Base-by-base conservation (phyloP, 495 filamentous ascomycete species). In the Trichoderma reesei region DNA sequence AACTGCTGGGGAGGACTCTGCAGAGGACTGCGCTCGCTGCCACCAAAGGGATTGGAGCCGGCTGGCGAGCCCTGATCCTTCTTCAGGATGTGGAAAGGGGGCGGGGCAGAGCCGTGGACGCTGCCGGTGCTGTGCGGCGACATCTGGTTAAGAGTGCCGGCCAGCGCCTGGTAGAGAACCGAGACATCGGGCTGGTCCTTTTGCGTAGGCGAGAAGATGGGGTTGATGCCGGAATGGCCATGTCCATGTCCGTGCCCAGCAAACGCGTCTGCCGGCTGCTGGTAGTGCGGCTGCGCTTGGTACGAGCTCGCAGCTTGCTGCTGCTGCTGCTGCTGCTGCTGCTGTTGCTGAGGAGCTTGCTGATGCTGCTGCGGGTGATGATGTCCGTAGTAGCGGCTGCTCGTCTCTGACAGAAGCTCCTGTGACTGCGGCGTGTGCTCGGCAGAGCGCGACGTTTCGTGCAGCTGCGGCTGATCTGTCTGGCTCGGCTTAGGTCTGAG, bases 401-500 rank as follows among this genome's bases (percentile, higher is more conserved):
- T 56, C 9, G 31, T 56, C 51, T 56, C 51, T 14, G 51, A 56
- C 18, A 33, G 20, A 10, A 18, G 56, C 18, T 60, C 56, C 14
- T 38, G 63, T 16, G 46, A 60, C 31, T 59, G 63, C 18, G 48
- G 44, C 5, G 46, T 56, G 46, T 64, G 36, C 16, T 56, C 18
- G 63, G 60, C 51, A 11, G 63, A 63, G 13, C 61, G 61, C 9
- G 61, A 63, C 0, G 75, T 71, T 71, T 80, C 70, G 74, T 74
- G 63, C 66, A 70, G 64, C 42, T 72, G 70, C 66, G 71, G 61
- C 56, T 70, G 67, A 46, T 82, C 77, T 62, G 74, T 75, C 69
- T 84, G 78, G 44, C 77, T 71, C 54, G 78, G 79, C 76, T 85
- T 84, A 56, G 78, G 82, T 46, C 76, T 76, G 26, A 85, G 70